Evolutionary conservation across 768 basidiomycete species (phyloP), one percentile per base, ranked within the genome.

Genomic region (Royoungia palumana): DNA sequence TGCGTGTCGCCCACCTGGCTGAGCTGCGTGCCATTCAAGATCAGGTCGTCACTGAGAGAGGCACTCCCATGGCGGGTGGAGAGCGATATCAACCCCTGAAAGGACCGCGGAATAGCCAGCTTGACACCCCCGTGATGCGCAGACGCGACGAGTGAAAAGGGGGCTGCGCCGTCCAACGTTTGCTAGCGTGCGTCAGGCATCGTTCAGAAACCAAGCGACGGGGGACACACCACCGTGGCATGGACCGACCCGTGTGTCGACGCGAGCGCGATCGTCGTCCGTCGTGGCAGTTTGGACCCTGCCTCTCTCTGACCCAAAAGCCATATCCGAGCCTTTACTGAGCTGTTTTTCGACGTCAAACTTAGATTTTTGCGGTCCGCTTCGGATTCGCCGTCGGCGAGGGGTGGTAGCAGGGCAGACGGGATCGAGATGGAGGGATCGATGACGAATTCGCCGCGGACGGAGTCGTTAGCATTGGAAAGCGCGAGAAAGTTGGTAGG

Each of bases 351-450:
- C 0, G 74, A 67, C 19, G 50, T 53, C 9, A 77, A 52, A 8
- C 44, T 59, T 1, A 79, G 48, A 49, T 77, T 76, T 24, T 63
- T 72, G 32, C 78, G 64, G 1, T 68, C 65, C 2, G 51, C 60
- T 45, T 75, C 75, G 0, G 70, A 67, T 51, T 75, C 69, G 19
- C 59, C 66, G 0, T 46, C 44, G 5, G 43, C 35, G 0, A 79
- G 55, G 20, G 76, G 71, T 3, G 75, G 70, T 7, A 79, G 61
- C 32, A 75, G 44, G 16, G 66, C 47, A 0, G 57, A 5, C 0
- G 79, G 77, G 38, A 80, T 67, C 11, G 43, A 25, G 19, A 79
- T 59, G 17, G 61, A 50, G 2, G 79, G 72, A 48, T 80, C 73
- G 35, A 80, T 61, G 28, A 74, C 58, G 64, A 76, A 79, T 41